Percentiles rank a stretch among this genome's conserved stretches.
These are phyloP conservation scores for Lentinula detonsa DNA, from an alignment of 768 basidiomycete species.

Conservation along the genomic window DNA sequence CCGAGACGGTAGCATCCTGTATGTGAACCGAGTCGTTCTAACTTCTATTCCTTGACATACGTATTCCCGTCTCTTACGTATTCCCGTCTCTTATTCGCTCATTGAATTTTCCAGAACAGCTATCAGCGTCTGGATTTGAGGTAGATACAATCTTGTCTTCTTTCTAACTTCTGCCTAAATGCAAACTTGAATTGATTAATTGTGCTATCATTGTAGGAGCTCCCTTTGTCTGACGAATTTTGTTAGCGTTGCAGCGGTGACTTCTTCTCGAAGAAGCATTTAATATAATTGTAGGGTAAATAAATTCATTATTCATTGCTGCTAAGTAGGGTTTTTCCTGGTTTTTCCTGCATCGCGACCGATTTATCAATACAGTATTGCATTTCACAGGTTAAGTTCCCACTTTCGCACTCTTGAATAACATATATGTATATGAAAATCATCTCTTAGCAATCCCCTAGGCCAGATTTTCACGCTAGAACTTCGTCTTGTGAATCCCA, in stretches of 20 bases:
- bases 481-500: too few species aligned
- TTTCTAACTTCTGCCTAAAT: background rate
- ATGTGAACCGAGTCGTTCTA: too few species aligned
- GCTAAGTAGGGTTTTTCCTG: conserved; percentile 40
- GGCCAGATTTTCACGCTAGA: too few species aligned
- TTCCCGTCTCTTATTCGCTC: background rate
- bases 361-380: conserved; percentile 24
- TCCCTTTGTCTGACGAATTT: background rate
- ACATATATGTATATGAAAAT: conserved; percentile 30
- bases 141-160: background rate
- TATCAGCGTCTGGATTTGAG: background rate
- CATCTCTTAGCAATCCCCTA: conserved; percentile 14
- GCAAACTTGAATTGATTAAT: background rate
- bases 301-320: conserved; percentile 4
- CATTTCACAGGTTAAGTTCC: background rate
- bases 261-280: background rate
- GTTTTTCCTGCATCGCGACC: conserved; percentile 16
- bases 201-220: background rate
- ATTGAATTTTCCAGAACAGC: background rate
- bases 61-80: too few species aligned
- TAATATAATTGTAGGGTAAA: background rate
- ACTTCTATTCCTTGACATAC: too few species aligned
- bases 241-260: background rate
- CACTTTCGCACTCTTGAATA: conserved; percentile 24
- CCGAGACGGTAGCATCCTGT: too few species aligned